Percentiles rank a stretch among this genome's conserved stretches.
These are phyloP conservation scores for Thymus mandschuricus DNA, from an alignment of 257 asterid species.

Conservation along the genomic window DNA sequence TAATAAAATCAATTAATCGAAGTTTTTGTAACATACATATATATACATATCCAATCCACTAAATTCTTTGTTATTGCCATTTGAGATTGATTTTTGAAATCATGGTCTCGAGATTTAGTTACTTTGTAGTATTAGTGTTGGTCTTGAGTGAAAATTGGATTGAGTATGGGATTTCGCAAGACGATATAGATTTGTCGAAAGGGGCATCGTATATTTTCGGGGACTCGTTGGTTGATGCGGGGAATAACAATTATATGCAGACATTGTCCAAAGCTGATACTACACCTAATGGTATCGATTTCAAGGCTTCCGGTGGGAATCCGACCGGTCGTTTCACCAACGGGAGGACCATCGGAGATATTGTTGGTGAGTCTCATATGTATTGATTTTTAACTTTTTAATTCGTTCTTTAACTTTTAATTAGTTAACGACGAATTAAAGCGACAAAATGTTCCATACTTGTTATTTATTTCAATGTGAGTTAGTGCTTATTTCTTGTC, in stretches of 20 bases:
- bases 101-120: constrained; percentile 39
- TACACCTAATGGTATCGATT: constrained; percentile 84
- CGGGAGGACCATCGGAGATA: constrained; percentile 90
- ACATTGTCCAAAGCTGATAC: constrained; percentile 77
- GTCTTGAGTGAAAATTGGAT: constrained; percentile 31
- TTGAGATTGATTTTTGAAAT: neutral
- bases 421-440: neutral
- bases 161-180: constrained; percentile 36
- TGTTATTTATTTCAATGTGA: too few relatives aligned
- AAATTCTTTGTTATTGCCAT: too few relatives aligned
- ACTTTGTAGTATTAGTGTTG: constrained; percentile 25
- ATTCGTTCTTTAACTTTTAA: neutral
- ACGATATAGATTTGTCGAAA: constrained; percentile 43
- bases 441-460: neutral
- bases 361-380: constrained; percentile 55
- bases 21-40: neutral
- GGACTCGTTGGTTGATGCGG: constrained; percentile 94
- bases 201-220: constrained; percentile 87
- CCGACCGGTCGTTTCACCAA: constrained; percentile 92
- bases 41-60: constrained; percentile 24
- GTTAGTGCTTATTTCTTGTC: neutral
- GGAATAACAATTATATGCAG: constrained; percentile 77
- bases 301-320: constrained; percentile 73
- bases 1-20: constrained; percentile 10
- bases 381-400: too few relatives aligned